Conservation (phyloP, 306 rosid genomes). For the Carpinus fangiana region DNA sequence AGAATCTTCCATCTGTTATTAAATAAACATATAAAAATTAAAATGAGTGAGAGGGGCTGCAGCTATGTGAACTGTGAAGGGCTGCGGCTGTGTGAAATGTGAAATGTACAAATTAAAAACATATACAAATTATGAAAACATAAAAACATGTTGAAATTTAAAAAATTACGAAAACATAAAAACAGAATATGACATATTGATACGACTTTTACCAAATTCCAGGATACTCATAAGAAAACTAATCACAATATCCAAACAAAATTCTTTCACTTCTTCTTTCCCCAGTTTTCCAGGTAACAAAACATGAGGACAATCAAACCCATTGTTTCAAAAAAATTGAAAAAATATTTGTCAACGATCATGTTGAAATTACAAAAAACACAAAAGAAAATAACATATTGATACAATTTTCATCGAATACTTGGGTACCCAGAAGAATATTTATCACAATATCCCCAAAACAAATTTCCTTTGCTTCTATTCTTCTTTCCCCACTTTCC, state of each 20-base stretch:
- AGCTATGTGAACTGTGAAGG: no score
- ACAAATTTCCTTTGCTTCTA: background rate
- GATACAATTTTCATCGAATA: background rate
- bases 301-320: conserved; percentile 22
- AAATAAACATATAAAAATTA: no score
- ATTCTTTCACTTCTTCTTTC: background rate
- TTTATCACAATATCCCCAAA: background rate
- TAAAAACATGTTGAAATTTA: background rate
- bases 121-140: no score
- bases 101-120: no score
- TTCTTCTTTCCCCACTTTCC: background rate
- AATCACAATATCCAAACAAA: conserved; percentile 1
- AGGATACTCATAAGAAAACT: background rate
- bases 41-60: no score
- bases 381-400: background rate
- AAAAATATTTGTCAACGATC: background rate
- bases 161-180: background rate
- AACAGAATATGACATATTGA: background rate
- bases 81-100: no score
- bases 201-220: conserved; percentile 2
- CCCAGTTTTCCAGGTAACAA: conserved; percentile 20
- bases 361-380: background rate
- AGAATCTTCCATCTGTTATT: no score
- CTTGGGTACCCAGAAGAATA: background rate
- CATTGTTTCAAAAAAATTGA: conserved; percentile 10